Evolutionary conservation across 2,329 filamentous ascomycete species (phyloP), one percentile per base, ranked within the genome.

Genomic region (Pestalotiopsis sp.): DNA sequence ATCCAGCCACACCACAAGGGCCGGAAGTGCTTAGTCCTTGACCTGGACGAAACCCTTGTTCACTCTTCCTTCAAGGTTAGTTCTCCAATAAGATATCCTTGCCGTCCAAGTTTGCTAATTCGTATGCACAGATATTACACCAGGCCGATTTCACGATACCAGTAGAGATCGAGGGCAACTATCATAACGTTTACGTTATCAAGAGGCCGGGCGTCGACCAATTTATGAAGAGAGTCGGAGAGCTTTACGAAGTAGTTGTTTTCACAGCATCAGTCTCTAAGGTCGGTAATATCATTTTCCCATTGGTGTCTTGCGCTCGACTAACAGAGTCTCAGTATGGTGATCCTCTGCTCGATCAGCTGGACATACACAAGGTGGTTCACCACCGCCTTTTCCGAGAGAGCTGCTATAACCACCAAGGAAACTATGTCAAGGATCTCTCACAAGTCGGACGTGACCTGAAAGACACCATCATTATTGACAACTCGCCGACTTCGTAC

Each of bases 81-180:
- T 73, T n/a, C 25, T 38, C 0, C 49, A 66, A 45, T 52, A 20
- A 23, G 4, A 9, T 27, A 17, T 39, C 23, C 13, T 6, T 45
- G 59, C 57, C 17, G 23, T 59, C 60, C 58, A 7, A 49, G 17
- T n/a, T 11, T 25, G 27, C 58, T 67, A 14, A 59, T 38, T 13
- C 6, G 23, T 77, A 52, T n/a, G 45, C n/a, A 52, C 45, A 98
- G 95, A 96, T 98, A 74, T 87, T 99, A 60, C 95, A 98, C 77
- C 95, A 98, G 85, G 96, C 96, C 69, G 96, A 99, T 81, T 98
- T 99, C 79, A 99, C 96, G 5, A 98, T 99, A 78, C 96, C 96
- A 0, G 96, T 99, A 38, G 96, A 99, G 78, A 99, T 99, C 72
- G 96, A 99, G 84, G 96, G 96, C 68, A 97, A 97, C 80, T 98